Evolutionary conservation across 495 filamentous ascomycete species (phyloP), one percentile per base, ranked within the genome.

Genomic region (Daldinia bambusicola): DNA sequence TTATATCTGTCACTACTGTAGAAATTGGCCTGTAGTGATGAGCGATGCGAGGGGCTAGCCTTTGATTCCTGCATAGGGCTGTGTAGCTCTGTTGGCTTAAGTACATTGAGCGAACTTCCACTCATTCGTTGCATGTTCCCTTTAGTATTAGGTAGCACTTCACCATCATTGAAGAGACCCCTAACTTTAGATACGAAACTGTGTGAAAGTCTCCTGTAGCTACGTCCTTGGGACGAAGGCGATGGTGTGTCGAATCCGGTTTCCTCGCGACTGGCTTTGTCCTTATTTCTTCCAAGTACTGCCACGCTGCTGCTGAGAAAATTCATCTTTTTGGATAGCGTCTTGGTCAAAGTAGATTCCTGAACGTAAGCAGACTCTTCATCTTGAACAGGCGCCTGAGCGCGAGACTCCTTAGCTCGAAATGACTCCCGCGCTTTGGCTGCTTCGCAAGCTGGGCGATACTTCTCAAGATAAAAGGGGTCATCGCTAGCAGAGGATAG

Each of bases 401-500:
- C 22, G 5, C 8, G 26, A 8, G 51, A 62, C 6, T 55, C 18
- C 20, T 31, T 20, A 10, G 20, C n/a, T 22, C 52, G 3, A 0
- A 41, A 14, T n/a, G 5, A n/a, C 41, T 63, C 60, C 14, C 2
- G 34, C n/a, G 34, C 60, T 20, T 34, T 30, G 14, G 43, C 58
- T 53, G 41, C 16, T n/a, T 63, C 18, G 13, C 32, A 40, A 8
- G 60, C 43, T 2, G 55, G 37, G n/a, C 50, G 13, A 53, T 53
- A 69, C 22, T 69, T 63, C 40, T 63, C 36, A 26, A 69, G 66
- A 31, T 43, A 10, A 41, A 69, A 59, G 8, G 32, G 43, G 6
- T 12, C 66, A 14, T 69, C 53, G 7, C 34, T 14, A 16, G 14
- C 4, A 6, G 40, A 52, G 32, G 31, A 48, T 48, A 22, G 0